Conservation (phyloP, 108 stramenopile genomes). For the Ochromonas danica region DNA sequence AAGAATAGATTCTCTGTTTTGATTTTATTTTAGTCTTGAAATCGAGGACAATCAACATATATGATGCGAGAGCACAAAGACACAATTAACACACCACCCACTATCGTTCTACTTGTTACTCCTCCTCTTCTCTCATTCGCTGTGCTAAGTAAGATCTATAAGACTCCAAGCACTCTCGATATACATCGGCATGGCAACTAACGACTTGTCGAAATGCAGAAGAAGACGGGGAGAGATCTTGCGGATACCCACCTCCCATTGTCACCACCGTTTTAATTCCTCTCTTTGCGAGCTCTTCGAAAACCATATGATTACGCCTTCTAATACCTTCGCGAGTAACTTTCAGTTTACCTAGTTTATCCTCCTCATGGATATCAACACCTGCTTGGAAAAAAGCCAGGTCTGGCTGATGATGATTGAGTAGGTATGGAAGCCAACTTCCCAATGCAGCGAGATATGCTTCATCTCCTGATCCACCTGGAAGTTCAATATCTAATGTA, state of each 20-base stretch:
- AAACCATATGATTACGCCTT: conserved; percentile 66
- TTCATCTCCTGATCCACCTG: conserved; percentile 65
- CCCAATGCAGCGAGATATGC: conserved; percentile 67
- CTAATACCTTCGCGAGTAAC: conserved; percentile 61
- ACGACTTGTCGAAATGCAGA: conserved; percentile 41
- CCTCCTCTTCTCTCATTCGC: too few species aligned
- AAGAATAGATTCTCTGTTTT: too few species aligned
- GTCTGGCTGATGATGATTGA: conserved; percentile 55
- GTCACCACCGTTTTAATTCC: conserved; percentile 67
- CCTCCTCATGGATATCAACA: conserved; percentile 71
- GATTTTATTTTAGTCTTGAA: too few species aligned
- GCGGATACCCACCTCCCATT: conserved; percentile 84
- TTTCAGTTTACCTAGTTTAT: conserved; percentile 70
- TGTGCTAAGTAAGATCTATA: too few species aligned
- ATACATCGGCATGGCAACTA: conserved; percentile 45
- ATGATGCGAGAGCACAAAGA: too few species aligned
- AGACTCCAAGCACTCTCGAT: conserved; percentile 40
- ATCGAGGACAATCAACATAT: too few species aligned
- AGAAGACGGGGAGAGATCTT: conserved; percentile 39
- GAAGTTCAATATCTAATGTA: conserved; percentile 75
- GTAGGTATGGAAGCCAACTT: conserved; percentile 66
- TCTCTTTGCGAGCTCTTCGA: conserved; percentile 53
- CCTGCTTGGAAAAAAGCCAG: conserved; percentile 79
- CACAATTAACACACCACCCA: too few species aligned
- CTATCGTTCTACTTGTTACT: too few species aligned